Conservation (phyloP, 2,329 filamentous ascomycete genomes). For the Fusarium humuli region DNA sequence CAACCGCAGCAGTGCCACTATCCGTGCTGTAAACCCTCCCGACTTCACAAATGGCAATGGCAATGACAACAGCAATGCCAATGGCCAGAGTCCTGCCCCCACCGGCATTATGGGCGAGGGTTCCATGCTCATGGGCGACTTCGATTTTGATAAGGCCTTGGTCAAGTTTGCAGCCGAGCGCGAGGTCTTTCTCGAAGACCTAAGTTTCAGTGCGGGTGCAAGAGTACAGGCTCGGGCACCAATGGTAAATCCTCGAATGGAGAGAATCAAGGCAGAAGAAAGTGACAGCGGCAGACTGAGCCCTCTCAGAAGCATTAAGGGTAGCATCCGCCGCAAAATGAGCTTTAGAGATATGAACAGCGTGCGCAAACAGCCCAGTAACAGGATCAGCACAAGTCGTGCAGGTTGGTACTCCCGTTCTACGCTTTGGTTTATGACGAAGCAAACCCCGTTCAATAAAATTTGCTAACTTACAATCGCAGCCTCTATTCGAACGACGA, state of each 20-base stretch:
- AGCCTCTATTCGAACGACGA: constrained; percentile 80
- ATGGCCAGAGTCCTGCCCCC: constrained; percentile 36
- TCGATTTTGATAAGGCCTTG: constrained; percentile 93
- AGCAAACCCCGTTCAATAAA: neutral
- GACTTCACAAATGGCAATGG: constrained; percentile 43
- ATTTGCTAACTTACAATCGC: constrained; percentile 46
- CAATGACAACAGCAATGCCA: constrained; percentile 36
- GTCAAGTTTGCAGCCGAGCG: constrained; percentile 96
- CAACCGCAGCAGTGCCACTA: constrained; percentile 75
- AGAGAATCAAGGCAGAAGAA: constrained; percentile 84
- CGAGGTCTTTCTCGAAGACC: constrained; percentile 91
- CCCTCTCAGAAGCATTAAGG: constrained; percentile 73
- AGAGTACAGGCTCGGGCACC: constrained; percentile 76
- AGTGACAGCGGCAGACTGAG: constrained; percentile 65
- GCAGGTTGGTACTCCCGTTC: constrained; percentile 43
- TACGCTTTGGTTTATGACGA: neutral
- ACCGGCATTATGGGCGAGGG: constrained; percentile 49
- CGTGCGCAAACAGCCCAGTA: constrained; percentile 84
- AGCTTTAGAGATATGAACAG: constrained; percentile 97
- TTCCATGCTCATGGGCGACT: constrained; percentile 67
- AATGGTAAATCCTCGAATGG: constrained; percentile 82
- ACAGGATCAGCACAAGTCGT: constrained; percentile 67
- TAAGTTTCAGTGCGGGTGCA: constrained; percentile 87
- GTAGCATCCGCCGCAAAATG: constrained; percentile 91
- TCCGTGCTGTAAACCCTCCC: constrained; percentile 58